Base-by-base conservation (phyloP, 1,139 yeast genomes). In the Suzukiozyma palmioleophila region DNA sequence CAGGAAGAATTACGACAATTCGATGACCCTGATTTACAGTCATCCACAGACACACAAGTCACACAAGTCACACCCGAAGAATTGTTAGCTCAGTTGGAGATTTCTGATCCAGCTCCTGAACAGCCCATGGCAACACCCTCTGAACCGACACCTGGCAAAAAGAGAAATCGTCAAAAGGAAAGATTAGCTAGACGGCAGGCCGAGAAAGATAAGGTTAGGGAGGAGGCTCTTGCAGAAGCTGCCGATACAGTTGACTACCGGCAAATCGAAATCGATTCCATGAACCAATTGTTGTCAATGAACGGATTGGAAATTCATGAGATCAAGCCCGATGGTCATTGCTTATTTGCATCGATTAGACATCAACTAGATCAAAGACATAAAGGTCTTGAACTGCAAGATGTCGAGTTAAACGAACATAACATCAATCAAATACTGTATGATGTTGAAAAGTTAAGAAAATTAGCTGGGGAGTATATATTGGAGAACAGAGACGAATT, bases 291-390 rank as follows among this genome's bases (percentile, higher is more conserved):
- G 24, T 74, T 90, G 42, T 52, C 57, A 2, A 43, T 72, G 24
- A 66, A 75, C 29, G 63, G 69, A 2, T 64, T 89, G 8, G 53
- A 51, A 13, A 79, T 83, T 46, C 62, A 71, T 46, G 90, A 85
- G 50, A 86, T 90, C 37, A 68, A 73, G 43, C 96, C 97, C 0
- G 97, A 92, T 60, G 98, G 98, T 0, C 94, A 92, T 60, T 92
- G 98, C 67, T 65, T 92, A 33, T 92, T 88, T 66, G 87, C 90
- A 2, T 84, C 96, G 0, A 74, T 92, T 16, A 71, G 80, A 29
- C 96, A 92, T 55, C 97, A 92, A 56, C 62, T 92, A 42, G 50
- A 57, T 31, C 44, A 53, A 3, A 74, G 94, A 33, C 85, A 76
- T 27, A 62, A 54, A 2, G 31, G 21, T 9, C 5, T 13, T 22